These are phyloP conservation scores for Suillus tomentosus DNA, from an alignment of 768 basidiomycete genomes.

Conservation along the genomic window DNA sequence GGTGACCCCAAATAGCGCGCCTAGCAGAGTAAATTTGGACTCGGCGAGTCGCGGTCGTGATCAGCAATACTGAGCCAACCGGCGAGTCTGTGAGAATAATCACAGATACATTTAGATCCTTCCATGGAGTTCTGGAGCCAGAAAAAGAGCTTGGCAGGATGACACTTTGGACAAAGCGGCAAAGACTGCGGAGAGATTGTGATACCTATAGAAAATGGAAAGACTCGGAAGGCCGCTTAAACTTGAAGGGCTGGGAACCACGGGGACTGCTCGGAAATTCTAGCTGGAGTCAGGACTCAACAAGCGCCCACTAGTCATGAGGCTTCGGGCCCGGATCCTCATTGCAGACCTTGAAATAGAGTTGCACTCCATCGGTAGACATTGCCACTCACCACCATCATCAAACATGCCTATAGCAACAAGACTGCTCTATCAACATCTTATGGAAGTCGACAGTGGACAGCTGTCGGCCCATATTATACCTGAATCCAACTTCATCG, in stretches of 20 bases:
- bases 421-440: conserved; percentile 30
- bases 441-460: conserved; percentile 28
- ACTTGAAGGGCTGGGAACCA: background rate
- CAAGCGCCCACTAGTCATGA: background rate
- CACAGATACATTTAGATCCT: background rate
- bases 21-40: background rate
- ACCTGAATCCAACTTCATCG: conserved; percentile 25
- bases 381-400: conserved; percentile 7
- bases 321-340: background rate
- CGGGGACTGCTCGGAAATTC: background rate
- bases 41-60: background rate
- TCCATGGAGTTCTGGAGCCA: background rate
- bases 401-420: conserved; percentile 15
- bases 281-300: background rate
- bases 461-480: conserved; percentile 18
- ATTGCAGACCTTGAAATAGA: background rate
- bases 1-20: background rate
- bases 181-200: background rate
- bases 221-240: background rate
- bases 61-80: background rate
- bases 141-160: background rate
- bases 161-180: background rate
- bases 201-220: background rate
- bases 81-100: background rate
- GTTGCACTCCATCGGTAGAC: background rate